Evolutionary conservation across 805 yeast species (phyloP).

Genomic region (Candida saitoana): DNA sequence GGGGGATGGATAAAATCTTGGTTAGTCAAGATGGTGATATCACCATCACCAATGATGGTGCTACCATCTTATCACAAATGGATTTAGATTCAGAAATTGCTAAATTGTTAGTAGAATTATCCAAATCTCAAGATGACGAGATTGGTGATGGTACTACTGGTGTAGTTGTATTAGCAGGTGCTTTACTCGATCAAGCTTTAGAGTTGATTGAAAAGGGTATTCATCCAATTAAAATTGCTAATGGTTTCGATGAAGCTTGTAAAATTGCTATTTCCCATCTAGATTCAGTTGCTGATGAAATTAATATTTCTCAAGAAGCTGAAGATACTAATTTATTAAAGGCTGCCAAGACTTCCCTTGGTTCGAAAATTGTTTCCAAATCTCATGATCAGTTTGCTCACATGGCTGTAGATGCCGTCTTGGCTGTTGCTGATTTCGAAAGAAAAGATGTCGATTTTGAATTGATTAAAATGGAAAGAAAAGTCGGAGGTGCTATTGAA

Average conservation of each 20-base stretch:
- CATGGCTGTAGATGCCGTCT: constrained; percentile 96
- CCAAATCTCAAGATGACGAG: constrained; percentile 95
- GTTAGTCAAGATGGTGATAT: constrained; percentile 96
- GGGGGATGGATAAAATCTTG: constrained; percentile 96
- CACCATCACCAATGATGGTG: constrained; percentile 98
- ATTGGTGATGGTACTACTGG: constrained; percentile 99
- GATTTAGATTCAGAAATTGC: constrained; percentile 95
- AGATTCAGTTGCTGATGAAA: constrained; percentile 69
- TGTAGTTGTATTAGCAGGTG: constrained; percentile 94
- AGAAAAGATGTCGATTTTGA: constrained; percentile 97
- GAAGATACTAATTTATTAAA: constrained; percentile 61
- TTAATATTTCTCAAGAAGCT: constrained; percentile 47
- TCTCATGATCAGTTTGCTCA: constrained; percentile 89
- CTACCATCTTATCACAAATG: constrained; percentile 94
- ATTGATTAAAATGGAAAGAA: constrained; percentile 90
- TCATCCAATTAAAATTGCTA: constrained; percentile 94
- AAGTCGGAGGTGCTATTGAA: constrained; percentile 89
- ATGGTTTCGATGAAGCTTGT: constrained; percentile 97
- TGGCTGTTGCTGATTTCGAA: constrained; percentile 85
- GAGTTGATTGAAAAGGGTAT: constrained; percentile 95
- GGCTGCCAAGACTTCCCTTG: constrained; percentile 93
- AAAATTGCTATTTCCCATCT: constrained; percentile 78
- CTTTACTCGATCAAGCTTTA: constrained; percentile 87
- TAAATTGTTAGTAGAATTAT: constrained; percentile 86
- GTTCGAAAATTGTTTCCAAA: constrained; percentile 93